phyloP scores from a whole-genome alignment of 441 rosid species.

The Populus hybrid region DNA sequence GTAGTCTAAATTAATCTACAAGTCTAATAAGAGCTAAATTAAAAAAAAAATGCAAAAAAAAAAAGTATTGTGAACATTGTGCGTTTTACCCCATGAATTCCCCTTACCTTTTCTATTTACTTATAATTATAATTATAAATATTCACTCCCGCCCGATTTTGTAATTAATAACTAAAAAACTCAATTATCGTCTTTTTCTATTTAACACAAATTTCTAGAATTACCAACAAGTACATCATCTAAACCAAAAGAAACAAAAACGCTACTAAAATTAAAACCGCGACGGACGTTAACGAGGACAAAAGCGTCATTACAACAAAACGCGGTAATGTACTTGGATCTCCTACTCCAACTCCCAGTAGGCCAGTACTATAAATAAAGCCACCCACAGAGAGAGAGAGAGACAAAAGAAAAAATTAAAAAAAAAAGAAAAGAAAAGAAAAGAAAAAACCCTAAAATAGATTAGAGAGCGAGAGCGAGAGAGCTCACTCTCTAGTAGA shows the following conservation, averaged over 20 bases:
- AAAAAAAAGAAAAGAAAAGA: too few relatives aligned
- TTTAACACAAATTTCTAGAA: neutral
- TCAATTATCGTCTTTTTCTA: neutral
- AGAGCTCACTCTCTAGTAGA: neutral
- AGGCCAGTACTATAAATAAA: neutral
- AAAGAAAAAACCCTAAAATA: neutral
- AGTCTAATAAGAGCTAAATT: too few relatives aligned
- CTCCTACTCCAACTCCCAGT: neutral
- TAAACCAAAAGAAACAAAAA: neutral
- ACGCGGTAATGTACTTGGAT: conserved; percentile 6
- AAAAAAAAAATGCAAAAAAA: too few relatives aligned
- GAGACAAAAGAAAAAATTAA: neutral
- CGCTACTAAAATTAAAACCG: neutral
- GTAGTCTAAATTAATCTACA: too few relatives aligned
- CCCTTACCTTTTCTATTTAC: neutral
- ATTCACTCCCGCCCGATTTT: neutral
- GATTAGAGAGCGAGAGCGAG: neutral
- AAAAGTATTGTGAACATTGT: neutral
- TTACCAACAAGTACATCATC: neutral
- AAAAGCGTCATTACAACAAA: neutral
- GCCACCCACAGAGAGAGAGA: neutral
- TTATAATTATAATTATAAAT: too few relatives aligned
- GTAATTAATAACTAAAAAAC: neutral
- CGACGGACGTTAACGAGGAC: neutral
- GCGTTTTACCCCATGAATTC: too few relatives aligned